Evolutionary conservation across 352 stramenopile species (phyloP).

Genomic region (Pythium grandisporangium): DNA sequence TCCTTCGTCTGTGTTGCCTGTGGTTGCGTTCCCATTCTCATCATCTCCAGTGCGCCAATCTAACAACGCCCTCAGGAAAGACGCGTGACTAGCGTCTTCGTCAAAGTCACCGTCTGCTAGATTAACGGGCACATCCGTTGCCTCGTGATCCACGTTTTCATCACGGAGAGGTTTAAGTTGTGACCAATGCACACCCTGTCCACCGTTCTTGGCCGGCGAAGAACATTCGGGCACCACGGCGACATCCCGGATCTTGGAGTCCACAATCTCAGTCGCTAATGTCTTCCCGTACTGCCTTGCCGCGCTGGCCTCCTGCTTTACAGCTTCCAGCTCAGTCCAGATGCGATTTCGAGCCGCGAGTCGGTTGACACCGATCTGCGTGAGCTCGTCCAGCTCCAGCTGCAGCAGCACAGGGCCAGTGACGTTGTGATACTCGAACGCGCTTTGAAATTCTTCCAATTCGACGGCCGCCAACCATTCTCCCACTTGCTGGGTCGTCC

Average conservation of each 20-base stretch:
- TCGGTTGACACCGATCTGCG: constrained; percentile 39
- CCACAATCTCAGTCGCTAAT: constrained; percentile 35
- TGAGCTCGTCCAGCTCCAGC: constrained; percentile 33
- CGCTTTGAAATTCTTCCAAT: constrained; percentile 50
- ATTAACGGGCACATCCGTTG: constrained; percentile 44
- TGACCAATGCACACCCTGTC: constrained; percentile 45
- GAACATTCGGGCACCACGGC: constrained; percentile 13
- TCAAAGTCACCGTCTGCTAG: constrained; percentile 68
- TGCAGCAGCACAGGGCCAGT: constrained; percentile 33
- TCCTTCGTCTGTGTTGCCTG: too few species aligned
- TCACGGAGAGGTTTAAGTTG: constrained; percentile 49
- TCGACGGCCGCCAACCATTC: constrained; percentile 52
- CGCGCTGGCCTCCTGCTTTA: constrained; percentile 12
- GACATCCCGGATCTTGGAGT: constrained; percentile 41
- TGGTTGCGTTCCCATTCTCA: too few species aligned
- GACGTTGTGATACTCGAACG: constrained; percentile 80
- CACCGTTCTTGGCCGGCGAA: constrained; percentile 12
- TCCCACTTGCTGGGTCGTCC: constrained; percentile 43
- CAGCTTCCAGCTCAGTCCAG: constrained; percentile 35
- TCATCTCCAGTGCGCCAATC: constrained; percentile 55
- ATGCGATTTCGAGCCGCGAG: constrained; percentile 53
- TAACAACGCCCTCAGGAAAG: constrained; percentile 72
- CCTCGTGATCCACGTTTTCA: constrained; percentile 4
- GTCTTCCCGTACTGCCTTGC: background rate
- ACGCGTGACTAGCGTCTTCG: constrained; percentile 60